Conservation (phyloP, 2,329 filamentous ascomycete genomes). For the Aureobasidium melanogenum region DNA sequence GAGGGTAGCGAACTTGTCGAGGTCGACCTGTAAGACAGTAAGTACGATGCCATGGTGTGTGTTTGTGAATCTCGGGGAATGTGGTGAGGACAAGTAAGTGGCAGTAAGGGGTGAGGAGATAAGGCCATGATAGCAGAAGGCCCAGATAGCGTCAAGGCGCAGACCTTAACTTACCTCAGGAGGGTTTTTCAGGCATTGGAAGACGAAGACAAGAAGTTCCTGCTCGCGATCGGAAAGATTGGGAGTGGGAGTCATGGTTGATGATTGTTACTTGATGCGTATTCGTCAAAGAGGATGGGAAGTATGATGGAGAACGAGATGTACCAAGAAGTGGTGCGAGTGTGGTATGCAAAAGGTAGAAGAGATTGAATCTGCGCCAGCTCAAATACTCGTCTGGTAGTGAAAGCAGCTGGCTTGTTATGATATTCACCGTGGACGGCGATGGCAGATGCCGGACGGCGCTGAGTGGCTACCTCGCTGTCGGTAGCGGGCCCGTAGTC, state of each 20-base stretch:
- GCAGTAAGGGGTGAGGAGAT: too few species aligned
- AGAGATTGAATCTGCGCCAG: background rate
- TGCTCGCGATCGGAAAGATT: background rate
- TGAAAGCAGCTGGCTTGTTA: background rate
- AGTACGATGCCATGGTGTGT: background rate
- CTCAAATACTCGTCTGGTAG: background rate
- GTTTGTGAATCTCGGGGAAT: background rate
- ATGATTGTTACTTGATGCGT: background rate
- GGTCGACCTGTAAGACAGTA: constrained; percentile 16
- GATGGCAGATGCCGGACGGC: background rate
- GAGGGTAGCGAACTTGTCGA: constrained; percentile 15
- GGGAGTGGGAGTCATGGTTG: background rate
- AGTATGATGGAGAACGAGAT: background rate
- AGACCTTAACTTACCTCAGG: background rate
- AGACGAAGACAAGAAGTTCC: background rate
- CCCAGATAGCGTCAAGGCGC: background rate
- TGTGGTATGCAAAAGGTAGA: background rate
- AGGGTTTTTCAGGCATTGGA: background rate
- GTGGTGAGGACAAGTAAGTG: background rate
- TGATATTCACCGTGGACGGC: background rate
- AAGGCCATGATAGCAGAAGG: background rate
- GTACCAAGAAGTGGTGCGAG: background rate
- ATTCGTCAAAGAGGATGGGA: background rate
- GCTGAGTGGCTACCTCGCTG: background rate
- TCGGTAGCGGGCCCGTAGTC: background rate